These are phyloP conservation scores for Tetradesmus obliquus DNA, from an alignment of 139 green algal species.

Conservation along the genomic window DNA sequence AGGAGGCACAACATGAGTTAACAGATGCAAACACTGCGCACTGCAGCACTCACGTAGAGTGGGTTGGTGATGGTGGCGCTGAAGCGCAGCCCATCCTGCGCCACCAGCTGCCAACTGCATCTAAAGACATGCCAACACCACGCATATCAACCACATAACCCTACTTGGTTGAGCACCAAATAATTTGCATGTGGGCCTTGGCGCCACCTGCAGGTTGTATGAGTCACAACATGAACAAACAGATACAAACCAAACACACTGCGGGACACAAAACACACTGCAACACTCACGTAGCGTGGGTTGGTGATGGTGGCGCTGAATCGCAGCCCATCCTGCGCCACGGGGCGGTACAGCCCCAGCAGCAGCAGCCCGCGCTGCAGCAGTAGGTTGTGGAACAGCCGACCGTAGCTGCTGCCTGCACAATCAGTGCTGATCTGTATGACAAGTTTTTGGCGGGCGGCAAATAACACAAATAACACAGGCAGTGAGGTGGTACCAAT, in stretches of 20 bases:
- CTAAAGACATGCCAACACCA: too few relatives aligned
- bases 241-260: too few relatives aligned
- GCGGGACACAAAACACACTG: background rate
- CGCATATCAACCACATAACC: too few relatives aligned
- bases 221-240: too few relatives aligned
- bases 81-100: background rate
- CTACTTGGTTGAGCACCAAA: too few relatives aligned
- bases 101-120: background rate
- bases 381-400: constrained; percentile 42
- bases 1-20: too few relatives aligned
- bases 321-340: background rate
- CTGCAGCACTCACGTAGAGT: background rate
- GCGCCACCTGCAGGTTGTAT: too few relatives aligned
- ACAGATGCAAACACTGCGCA: too few relatives aligned
- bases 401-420: background rate
- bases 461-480: background rate
- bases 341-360: constrained; percentile 44
- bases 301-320: constrained; percentile 40
- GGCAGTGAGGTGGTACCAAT: background rate
- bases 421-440: background rate
- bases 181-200: too few relatives aligned
- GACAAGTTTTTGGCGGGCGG: background rate
- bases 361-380: constrained; percentile 9
- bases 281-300: constrained; percentile 4
- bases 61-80: constrained; percentile 12